Evolutionary conservation across 176 grass and related monocot genomes (phyloP).

Genomic region (Puya raimondii): DNA sequence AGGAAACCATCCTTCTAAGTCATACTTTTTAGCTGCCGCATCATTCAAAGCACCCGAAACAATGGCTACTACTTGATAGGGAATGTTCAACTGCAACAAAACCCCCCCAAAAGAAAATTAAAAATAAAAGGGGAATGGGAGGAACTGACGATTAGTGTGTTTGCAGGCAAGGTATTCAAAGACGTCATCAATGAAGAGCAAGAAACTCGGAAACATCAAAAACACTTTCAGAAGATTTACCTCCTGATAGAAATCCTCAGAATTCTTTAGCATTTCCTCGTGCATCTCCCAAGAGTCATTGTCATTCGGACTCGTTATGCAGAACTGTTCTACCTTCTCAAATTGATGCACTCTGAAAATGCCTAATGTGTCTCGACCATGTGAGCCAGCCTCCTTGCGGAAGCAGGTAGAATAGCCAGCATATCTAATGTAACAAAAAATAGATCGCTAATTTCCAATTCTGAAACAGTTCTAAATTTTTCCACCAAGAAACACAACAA

Average conservation of each 20-base stretch:
- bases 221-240: slow-evolving; percentile 6
- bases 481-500: slow-evolving; percentile 7
- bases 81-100: slow-evolving; percentile 57
- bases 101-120: background rate
- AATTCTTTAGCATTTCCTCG: slow-evolving; percentile 85
- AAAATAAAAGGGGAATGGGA: background rate
- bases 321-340: slow-evolving; percentile 96
- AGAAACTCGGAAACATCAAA: background rate
- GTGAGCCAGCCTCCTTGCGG: slow-evolving; percentile 89
- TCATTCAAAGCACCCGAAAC: slow-evolving; percentile 94
- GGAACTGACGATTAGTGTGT: too few species aligned
- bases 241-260: slow-evolving; percentile 77
- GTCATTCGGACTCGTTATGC: slow-evolving; percentile 60
- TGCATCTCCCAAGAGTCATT: slow-evolving; percentile 79
- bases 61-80: slow-evolving; percentile 82
- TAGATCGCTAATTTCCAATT: slow-evolving; percentile 8
- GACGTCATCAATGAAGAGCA: background rate
- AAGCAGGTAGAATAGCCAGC: slow-evolving; percentile 96
- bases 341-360: slow-evolving; percentile 97
- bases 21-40: slow-evolving; percentile 90
- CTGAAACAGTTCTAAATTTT: background rate
- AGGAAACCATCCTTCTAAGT: slow-evolving; percentile 96
- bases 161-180: too few species aligned
- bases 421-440: slow-evolving; percentile 39
- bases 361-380: slow-evolving; percentile 76